Evolutionary conservation across 495 filamentous ascomycete genomes (phyloP).

Genomic region (Cenococcum geophilum): DNA sequence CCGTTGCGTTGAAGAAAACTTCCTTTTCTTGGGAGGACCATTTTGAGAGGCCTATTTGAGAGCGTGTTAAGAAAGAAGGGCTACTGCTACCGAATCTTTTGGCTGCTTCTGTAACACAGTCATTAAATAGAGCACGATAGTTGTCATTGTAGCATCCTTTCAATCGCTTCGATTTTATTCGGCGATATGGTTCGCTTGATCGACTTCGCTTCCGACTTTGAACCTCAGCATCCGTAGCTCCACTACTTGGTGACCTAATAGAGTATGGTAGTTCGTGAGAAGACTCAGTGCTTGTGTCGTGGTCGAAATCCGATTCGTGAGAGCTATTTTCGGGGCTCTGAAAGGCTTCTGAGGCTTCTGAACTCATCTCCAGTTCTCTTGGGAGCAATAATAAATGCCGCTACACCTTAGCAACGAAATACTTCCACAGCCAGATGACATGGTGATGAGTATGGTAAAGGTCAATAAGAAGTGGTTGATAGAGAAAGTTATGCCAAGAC

Average conservation of each 20-base stretch:
- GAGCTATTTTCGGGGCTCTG: neutral
- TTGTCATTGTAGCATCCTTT: constrained; percentile 21
- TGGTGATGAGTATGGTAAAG: neutral
- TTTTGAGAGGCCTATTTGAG: constrained; percentile 57
- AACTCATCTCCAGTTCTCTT: neutral
- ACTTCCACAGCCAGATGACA: neutral
- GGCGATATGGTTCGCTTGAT: neutral
- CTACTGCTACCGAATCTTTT: constrained; percentile 17
- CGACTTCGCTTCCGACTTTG: constrained; percentile 2
- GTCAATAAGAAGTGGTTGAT: neutral
- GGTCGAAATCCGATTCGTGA: constrained; percentile 12
- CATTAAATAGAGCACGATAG: constrained; percentile 31
- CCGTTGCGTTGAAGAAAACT: constrained; percentile 58
- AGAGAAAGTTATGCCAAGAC: constrained; percentile 14
- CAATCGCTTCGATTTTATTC: constrained; percentile 12
- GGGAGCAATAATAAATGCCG: neutral
- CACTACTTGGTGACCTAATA: neutral
- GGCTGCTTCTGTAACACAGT: constrained; percentile 15
- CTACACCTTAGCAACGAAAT: no score
- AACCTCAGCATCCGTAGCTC: neutral
- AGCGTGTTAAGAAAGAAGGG: constrained; percentile 27
- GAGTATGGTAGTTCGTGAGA: constrained; percentile 1
- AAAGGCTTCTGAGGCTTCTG: neutral
- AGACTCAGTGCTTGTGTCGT: neutral
- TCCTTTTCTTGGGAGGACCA: constrained; percentile 71